phyloP scores from a whole-genome alignment of 225 moss, liverwort and hornwort species.

The Rhytidiadelphus loreus region DNA sequence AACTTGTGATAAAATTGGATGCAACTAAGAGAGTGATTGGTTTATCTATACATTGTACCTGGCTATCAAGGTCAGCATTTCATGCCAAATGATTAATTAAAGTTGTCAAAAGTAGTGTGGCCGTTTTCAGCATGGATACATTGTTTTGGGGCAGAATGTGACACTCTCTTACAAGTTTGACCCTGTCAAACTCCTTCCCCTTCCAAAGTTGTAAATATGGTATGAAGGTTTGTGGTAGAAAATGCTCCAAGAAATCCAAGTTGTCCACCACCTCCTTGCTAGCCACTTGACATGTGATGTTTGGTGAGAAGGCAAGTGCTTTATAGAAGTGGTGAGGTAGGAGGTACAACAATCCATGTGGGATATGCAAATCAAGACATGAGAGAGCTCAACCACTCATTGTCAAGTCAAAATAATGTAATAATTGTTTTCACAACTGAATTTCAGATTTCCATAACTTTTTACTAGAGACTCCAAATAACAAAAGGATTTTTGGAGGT shows the following conservation, averaged over 20 bases:
- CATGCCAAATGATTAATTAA: too few species aligned
- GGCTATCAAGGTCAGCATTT: background rate
- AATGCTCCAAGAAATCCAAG: rapidly evolving
- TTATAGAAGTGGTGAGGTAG: background rate
- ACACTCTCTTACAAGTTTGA: background rate
- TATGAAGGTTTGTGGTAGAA: background rate
- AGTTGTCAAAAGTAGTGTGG: background rate
- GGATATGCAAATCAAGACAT: background rate
- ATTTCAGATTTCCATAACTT: background rate
- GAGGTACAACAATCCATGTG: background rate
- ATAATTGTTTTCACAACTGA: background rate
- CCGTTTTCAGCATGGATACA: background rate
- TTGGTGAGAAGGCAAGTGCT: background rate
- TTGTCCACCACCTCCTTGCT: rapidly evolving
- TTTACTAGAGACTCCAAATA: background rate
- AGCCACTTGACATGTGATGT: rapidly evolving
- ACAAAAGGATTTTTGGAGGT: background rate
- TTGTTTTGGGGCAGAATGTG: background rate
- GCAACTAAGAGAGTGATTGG: background rate
- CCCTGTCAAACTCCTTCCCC: too few species aligned
- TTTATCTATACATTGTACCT: too few species aligned
- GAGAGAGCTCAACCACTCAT: background rate
- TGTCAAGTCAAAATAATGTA: background rate
- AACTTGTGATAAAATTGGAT: background rate
- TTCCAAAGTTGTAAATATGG: background rate